Percentiles rank a stretch among this genome's conserved stretches.
Conservation (phyloP, 495 filamentous ascomycete species). For the Bacidia gigantensis region DNA sequence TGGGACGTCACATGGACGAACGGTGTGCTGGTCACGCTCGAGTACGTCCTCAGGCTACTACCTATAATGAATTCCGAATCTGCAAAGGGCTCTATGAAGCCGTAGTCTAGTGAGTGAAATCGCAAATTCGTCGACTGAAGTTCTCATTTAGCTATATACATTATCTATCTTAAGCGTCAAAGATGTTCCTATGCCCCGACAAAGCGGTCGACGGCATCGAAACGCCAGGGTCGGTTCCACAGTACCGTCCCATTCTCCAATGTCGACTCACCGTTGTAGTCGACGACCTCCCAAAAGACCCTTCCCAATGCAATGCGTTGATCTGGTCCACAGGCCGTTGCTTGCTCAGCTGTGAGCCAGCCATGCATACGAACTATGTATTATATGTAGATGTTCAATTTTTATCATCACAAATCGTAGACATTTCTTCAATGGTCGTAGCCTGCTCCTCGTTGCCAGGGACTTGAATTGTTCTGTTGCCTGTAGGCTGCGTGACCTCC, state of each 20-base stretch:
- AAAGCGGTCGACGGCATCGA: background rate
- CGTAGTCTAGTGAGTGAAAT: too few relatives aligned
- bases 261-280: background rate
- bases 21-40: too few relatives aligned
- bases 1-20: too few relatives aligned
- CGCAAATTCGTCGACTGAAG: too few relatives aligned
- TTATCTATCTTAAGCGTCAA: background rate
- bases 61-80: too few relatives aligned
- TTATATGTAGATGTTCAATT: background rate
- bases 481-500: slow-evolving; percentile 22
- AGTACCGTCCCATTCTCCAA: background rate
- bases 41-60: too few relatives aligned
- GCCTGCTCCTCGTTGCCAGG: slow-evolving; percentile 54
- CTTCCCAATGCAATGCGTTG: background rate
- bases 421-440: slow-evolving; percentile 39
- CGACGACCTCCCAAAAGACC: background rate
- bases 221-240: background rate
- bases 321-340: background rate
- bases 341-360: background rate
- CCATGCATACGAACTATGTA: background rate
- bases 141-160: background rate
- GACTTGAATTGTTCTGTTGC: slow-evolving; percentile 43
- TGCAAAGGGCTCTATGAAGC: too few relatives aligned
- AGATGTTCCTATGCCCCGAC: background rate
- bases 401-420: background rate